Evolutionary conservation across 805 yeast species (phyloP), one percentile per base, ranked within the genome.

Genomic region (Metschnikowia amazonensis): DNA sequence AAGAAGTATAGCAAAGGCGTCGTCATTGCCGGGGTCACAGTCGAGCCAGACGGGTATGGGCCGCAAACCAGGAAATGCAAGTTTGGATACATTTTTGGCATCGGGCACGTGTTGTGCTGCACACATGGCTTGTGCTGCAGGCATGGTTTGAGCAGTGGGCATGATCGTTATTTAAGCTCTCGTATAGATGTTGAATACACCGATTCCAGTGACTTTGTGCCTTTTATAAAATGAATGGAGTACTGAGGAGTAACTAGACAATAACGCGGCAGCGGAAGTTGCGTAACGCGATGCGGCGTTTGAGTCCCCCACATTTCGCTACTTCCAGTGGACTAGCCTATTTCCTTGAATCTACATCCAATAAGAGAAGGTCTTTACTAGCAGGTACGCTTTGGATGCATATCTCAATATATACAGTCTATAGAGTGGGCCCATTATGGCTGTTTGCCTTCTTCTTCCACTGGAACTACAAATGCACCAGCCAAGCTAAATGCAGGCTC

Each of bases 11-110:
- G 94, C 96, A 36, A 86, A 75, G 1, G 86, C 83, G 57, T 89
- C 97, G 59, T 89, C 96, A 57, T 85, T 94, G 1, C 96, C 96
- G 0, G 96, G 95, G 59, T 89, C 96, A 63, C 96, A 89, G 64
- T 89, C 96, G 10, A 89, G 63, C 96, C 96, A 89, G 4, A 89
- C 57, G 0, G 95, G 95, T 2, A 69, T 55, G 10, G 45, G 36
- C 14, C 9, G 31, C n/a, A 16, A 27, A 2, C 27, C 5, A 17
- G 25, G 14, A 18, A 6, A 14, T 2, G 43, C 43, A n/a, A 6
- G 31, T 13, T 5, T 28, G 16, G 31, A 1, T 6, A 5, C 17
- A 8, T 28, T 28, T n/a, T 28, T 14, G 9, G 32, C 24, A n/a
- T 31, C 8, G 27, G 27, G 6, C 9, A 4, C 9, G 29, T 35